Evolutionary conservation across 2,329 filamentous ascomycete species (phyloP).

Genomic region (Rutstroemia sp.): DNA sequence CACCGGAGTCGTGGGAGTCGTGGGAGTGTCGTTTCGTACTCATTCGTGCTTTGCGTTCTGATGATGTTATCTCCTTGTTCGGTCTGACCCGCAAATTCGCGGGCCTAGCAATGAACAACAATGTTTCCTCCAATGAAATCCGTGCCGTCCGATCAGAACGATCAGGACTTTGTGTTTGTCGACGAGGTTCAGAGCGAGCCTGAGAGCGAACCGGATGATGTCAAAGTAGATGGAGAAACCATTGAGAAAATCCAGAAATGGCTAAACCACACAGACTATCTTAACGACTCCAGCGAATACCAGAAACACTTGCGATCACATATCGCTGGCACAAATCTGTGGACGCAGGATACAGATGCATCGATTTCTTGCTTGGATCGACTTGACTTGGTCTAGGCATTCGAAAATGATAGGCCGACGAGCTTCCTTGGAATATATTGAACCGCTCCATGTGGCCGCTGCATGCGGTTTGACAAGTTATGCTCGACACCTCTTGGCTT

Average conservation of each 20-base stretch:
- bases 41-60: too few species aligned
- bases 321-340: slow-evolving; percentile 15
- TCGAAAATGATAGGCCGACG: too few species aligned
- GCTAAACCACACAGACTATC: slow-evolving; percentile 18
- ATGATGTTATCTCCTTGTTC: too few species aligned
- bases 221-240: neutral
- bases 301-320: slow-evolving; percentile 15
- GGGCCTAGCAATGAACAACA: neutral
- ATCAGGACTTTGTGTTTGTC: neutral
- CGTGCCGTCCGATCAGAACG: neutral
- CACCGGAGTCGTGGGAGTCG: too few species aligned
- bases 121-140: neutral
- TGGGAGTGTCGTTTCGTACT: too few species aligned
- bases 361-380: too few species aligned
- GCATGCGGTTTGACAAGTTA: too few species aligned
- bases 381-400: too few species aligned
- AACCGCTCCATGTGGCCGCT: too few species aligned
- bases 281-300: slow-evolving; percentile 14
- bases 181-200: neutral
- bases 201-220: neutral
- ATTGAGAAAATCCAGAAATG: neutral
- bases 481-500: too few species aligned
- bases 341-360: slow-evolving; percentile 15
- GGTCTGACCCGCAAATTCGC: too few species aligned
- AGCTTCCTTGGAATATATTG: too few species aligned